phyloP scores from a whole-genome alignment of 2,329 filamentous ascomycete genomes.

The Colletotrichum sansevieriae region DNA sequence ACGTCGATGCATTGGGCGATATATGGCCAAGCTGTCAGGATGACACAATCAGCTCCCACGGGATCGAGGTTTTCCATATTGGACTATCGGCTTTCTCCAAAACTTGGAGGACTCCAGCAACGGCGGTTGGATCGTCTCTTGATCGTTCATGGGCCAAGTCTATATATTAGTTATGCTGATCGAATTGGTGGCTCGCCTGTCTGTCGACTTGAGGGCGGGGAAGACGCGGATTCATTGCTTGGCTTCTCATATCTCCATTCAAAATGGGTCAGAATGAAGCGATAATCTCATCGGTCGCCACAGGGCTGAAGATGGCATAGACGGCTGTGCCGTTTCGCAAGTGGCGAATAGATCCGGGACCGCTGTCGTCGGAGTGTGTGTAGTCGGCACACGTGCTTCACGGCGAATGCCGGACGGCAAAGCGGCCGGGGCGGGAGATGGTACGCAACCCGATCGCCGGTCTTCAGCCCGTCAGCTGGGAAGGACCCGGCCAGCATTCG shows the following conservation, averaged over 20 bases:
- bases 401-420: too few relatives aligned
- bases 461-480: too few relatives aligned
- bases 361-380: too few relatives aligned
- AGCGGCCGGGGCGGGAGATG: too few relatives aligned
- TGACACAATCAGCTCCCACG: background rate
- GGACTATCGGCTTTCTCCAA: background rate
- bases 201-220: conserved; percentile 14
- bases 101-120: background rate
- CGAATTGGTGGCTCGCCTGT: background rate
- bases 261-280: background rate
- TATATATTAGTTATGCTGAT: background rate
- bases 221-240: background rate
- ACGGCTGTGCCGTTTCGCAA: too few relatives aligned
- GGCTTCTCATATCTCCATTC: background rate
- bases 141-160: too few relatives aligned
- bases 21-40: background rate
- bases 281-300: background rate
- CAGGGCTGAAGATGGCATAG: background rate
- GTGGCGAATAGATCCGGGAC: too few relatives aligned
- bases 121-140: background rate
- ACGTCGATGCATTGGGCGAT: background rate
- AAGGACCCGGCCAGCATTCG: too few relatives aligned
- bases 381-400: too few relatives aligned
- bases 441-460: too few relatives aligned
- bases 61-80: background rate